Conservation (phyloP, 2,329 filamentous ascomycete species). For the Aspergillus novofumigatus region DNA sequence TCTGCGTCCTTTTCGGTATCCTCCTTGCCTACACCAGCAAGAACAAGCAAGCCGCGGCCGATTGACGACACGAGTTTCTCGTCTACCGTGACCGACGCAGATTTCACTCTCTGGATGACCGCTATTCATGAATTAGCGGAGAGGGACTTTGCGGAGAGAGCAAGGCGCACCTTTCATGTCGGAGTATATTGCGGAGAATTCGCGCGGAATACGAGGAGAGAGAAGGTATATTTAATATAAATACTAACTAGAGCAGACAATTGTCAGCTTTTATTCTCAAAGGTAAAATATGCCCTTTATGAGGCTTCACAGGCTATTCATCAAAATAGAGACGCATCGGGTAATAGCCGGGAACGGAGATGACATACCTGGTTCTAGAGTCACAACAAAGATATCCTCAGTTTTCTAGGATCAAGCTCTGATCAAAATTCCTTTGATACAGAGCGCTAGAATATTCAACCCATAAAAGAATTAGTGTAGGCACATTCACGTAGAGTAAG, state of each 20-base stretch:
- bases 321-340: not conserved
- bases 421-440: not conserved
- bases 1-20: conserved; percentile 89
- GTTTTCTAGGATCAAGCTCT: not conserved
- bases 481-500: not conserved
- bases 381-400: not conserved
- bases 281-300: not conserved
- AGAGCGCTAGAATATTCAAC: not conserved
- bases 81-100: conserved; percentile 92
- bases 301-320: not conserved
- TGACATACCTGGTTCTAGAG: not conserved
- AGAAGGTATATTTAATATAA: not conserved
- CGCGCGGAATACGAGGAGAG: not conserved
- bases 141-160: not conserved
- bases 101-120: conserved; percentile 88
- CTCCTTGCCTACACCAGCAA: conserved; percentile 84
- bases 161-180: conserved; percentile 40
- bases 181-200: not conserved
- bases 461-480: not conserved
- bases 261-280: not conserved
- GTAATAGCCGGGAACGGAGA: not conserved
- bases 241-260: not conserved
- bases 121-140: conserved; percentile 49
- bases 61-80: conserved; percentile 86
- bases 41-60: conserved; percentile 81